These are phyloP conservation scores for Neurospora sp. DNA, from an alignment of 2,329 filamentous ascomycete species.

Conservation along the genomic window DNA sequence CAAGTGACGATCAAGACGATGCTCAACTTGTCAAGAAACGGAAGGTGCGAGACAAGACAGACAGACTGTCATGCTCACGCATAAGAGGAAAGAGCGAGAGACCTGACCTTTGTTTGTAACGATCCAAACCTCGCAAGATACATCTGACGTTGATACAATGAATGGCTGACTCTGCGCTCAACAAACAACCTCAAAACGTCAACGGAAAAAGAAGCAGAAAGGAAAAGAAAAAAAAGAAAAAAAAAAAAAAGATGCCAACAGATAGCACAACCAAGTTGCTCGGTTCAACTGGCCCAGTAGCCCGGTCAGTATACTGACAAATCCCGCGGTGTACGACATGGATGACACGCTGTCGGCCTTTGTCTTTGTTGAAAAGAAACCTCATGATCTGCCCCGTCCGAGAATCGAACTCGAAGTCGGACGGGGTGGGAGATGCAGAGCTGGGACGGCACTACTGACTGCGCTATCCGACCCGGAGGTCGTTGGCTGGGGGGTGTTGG, in stretches of 20 bases:
- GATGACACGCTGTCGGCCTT: background rate
- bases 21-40: background rate
- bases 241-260: background rate
- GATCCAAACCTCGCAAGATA: too few relatives aligned
- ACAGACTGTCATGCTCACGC: too few relatives aligned
- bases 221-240: too few relatives aligned
- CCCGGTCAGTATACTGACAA: background rate
- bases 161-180: too few relatives aligned
- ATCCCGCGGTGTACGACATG: background rate
- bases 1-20: background rate
- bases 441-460: background rate
- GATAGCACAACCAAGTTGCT: background rate
- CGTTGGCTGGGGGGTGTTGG: background rate
- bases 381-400: background rate
- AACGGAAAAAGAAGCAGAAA: too few relatives aligned
- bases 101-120: too few relatives aligned
- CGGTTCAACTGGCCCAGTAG: background rate
- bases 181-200: too few relatives aligned
- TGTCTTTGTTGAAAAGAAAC: background rate
- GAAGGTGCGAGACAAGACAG: background rate
- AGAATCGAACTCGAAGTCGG: background rate
- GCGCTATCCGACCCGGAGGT: background rate
- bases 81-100: too few relatives aligned
- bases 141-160: too few relatives aligned
- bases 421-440: background rate